Evolutionary conservation across 805 yeast genomes (phyloP).

Genomic region (Saccharomycopsis javanensis): DNA sequence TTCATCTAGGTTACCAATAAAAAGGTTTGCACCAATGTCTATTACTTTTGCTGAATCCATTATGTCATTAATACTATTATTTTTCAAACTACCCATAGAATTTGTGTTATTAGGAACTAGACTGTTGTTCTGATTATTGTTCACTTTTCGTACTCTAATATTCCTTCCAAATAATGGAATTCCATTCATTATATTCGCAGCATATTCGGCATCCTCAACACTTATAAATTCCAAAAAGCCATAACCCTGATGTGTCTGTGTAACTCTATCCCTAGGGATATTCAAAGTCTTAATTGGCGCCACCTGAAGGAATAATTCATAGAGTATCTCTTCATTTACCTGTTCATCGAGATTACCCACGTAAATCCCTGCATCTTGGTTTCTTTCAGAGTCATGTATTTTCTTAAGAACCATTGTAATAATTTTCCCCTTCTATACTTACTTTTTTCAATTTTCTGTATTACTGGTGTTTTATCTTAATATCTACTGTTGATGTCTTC

Average conservation of each 20-base stretch:
- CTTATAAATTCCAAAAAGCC: conserved; percentile 72
- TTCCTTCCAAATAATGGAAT: conserved; percentile 50
- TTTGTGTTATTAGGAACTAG: conserved; percentile 15
- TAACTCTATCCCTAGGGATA: conserved; percentile 71
- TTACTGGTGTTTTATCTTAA: background rate
- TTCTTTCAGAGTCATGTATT: conserved; percentile 37
- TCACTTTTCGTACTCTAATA: conserved; percentile 48
- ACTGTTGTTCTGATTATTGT: conserved; percentile 18
- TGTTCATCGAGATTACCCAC: conserved; percentile 75
- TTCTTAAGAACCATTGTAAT: conserved; percentile 23
- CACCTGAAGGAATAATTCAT: conserved; percentile 77
- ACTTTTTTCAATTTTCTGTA: background rate
- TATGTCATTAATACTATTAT: conserved; percentile 15
- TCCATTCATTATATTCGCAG: conserved; percentile 49
- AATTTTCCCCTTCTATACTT: background rate
- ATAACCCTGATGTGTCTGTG: conserved; percentile 69
- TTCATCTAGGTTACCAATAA: conserved; percentile 54
- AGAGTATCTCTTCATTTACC: conserved; percentile 61
- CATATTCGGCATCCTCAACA: conserved; percentile 61
- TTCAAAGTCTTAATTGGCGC: conserved; percentile 65
- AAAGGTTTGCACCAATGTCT: conserved; percentile 57
- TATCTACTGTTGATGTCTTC: background rate
- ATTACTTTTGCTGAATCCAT: conserved; percentile 8
- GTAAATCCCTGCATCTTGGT: conserved; percentile 57
- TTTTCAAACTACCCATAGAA: conserved; percentile 19